A percentile compares a stretch with the other conserved stretches of the same genome.
Evolutionary conservation across 2,329 filamentous ascomycete genomes (phyloP).

Genomic region (Fusarium poae): DNA sequence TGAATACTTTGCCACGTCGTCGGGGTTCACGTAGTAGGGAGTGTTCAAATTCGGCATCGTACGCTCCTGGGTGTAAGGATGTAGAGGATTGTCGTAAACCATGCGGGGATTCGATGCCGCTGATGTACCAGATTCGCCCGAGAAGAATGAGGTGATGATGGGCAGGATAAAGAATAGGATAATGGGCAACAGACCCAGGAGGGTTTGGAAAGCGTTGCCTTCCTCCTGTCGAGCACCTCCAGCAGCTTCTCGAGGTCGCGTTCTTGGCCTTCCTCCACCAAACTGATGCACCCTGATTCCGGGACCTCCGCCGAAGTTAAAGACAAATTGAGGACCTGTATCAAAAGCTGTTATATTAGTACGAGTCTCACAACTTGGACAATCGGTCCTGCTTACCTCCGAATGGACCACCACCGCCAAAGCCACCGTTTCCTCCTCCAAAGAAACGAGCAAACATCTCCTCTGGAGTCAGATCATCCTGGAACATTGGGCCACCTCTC

Average conservation of each 20-base stretch:
- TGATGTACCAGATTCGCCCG: constrained; percentile 56
- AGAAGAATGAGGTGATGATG: constrained; percentile 84
- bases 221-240: constrained; percentile 58
- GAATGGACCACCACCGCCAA: constrained; percentile 68
- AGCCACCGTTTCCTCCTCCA: constrained; percentile 72
- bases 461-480: constrained; percentile 94
- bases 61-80: constrained; percentile 81
- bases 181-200: constrained; percentile 86
- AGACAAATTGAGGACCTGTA: constrained; percentile 88
- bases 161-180: constrained; percentile 90
- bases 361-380: neutral
- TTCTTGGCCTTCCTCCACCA: constrained; percentile 81
- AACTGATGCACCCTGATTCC: constrained; percentile 97
- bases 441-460: constrained; percentile 99
- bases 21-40: constrained; percentile 87
- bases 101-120: constrained; percentile 71
- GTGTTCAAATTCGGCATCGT: constrained; percentile 78
- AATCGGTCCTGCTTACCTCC: constrained; percentile 53
- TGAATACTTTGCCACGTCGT: constrained; percentile 78
- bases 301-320: constrained; percentile 92
- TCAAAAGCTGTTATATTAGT: constrained; percentile 69
- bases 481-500: constrained; percentile 75
- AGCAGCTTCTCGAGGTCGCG: constrained; percentile 77
- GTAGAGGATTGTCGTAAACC: constrained; percentile 77
- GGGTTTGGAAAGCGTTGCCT: constrained; percentile 66